Evolutionary conservation across 2,329 filamentous ascomycete genomes (phyloP), one percentile per base, ranked within the genome.

Genomic region (Aspergillus hortae): DNA sequence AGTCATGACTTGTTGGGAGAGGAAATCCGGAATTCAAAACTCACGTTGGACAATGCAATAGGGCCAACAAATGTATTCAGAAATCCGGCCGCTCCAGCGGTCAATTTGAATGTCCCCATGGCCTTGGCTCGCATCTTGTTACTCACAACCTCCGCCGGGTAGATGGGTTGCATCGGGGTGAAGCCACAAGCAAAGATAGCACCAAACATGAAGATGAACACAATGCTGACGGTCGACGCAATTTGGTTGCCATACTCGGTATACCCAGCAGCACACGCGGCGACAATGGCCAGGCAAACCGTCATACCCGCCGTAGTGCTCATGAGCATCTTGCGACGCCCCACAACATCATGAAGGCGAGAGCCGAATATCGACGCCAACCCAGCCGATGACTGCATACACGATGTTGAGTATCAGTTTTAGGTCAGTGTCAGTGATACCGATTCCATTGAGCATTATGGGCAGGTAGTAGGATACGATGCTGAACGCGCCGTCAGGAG

Each of bases 111-210:
- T 15, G 77, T 55, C 6, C 52, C 79, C 77, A 81, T 81, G n/a
- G 79, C 79, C 68, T 82, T 82, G 46, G 78, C 80, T 48, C 80
- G 74, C 61, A 79, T 80, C 62, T 81, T 78, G 57, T 78, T 81
- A 15, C 72, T 76, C 12, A 82, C 70, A 11, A 79, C 76, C 59
- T 82, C 80, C 38, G 80, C 78, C 0, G 79, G 77, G 60, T 81
- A 82, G 10, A 82, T 67, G 23, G 71, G 67, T 62, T 75, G 73
- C 44, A 77, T 64, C 4, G 75, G 74, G 0, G 74, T 78, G 53
- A 74, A 72, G 5, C 72, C 74, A 56, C 82, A 66, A 0, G 77
- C 79, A 66, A 77, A 83, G 23, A 58, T 46, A 2, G 64, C 25
- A 21, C 77, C 78, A 54, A 81, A 82, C 38, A 83, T 67, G 66